phyloP scores from a whole-genome alignment of 306 rosid species.

The Ormosia emarginata region DNA sequence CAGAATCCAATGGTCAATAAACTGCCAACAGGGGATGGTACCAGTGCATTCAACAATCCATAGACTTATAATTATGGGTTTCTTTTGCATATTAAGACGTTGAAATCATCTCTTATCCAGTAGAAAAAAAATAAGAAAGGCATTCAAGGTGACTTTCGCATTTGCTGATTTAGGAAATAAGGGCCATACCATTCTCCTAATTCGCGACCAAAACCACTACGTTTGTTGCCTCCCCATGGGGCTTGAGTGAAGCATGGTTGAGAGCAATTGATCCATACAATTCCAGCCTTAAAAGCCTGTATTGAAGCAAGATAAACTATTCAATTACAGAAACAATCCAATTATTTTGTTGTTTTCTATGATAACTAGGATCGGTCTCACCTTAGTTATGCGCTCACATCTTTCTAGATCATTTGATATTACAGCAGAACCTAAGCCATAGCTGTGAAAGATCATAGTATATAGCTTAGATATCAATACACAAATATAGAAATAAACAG shows the following conservation, averaged over 20 bases:
- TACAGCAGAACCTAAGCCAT: slow-evolving; percentile 87
- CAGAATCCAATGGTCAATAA: not conserved
- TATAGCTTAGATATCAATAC: slow-evolving; percentile 10
- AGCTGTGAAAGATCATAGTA: slow-evolving; percentile 50
- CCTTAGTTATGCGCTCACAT: slow-evolving; percentile 88
- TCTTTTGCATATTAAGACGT: not conserved
- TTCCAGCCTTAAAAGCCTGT: slow-evolving; percentile 87
- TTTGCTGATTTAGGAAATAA: slow-evolving; percentile 4
- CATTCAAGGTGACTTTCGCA: not conserved
- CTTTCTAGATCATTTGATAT: slow-evolving; percentile 88
- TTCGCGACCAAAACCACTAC: slow-evolving; percentile 98
- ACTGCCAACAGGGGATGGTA: not conserved
- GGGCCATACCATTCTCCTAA: slow-evolving; percentile 83
- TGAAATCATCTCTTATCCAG: not conserved
- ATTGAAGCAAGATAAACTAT: slow-evolving; percentile 1
- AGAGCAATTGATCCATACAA: slow-evolving; percentile 95
- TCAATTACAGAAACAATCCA: slow-evolving; percentile 1
- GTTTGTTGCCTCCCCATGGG: slow-evolving; percentile 98
- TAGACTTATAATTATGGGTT: not conserved
- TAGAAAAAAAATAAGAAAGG: not conserved
- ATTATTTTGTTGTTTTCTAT: not conserved
- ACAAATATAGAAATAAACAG: not conserved
- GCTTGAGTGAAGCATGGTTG: slow-evolving; percentile 98
- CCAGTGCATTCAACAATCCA: not conserved
- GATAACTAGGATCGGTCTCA: slow-evolving; percentile 35